Base-by-base conservation (phyloP, 1,139 yeast species). In the Spathaspora sp. region DNA sequence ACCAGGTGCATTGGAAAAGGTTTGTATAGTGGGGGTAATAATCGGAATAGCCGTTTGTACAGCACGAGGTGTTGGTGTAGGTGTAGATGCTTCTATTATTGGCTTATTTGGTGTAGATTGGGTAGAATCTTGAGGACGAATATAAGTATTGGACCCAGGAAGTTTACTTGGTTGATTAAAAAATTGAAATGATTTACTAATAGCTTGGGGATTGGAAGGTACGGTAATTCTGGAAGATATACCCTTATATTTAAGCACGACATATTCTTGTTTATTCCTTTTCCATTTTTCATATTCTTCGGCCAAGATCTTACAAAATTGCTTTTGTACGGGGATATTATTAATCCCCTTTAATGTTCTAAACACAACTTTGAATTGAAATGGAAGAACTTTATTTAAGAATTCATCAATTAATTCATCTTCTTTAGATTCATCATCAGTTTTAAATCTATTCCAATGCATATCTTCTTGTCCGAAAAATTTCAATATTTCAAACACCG, bases 331-430 rank as follows among this genome's bases (percentile, higher is more conserved):
- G 13, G 38, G 20, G 16, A 40, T 24, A 23, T 40, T 25, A 15
- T 18, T 20, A 20, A 17, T 31, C 16, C 42, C 42, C 31, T 40
- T 40, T 13, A 40, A 40, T 20, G 27, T 20, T 31, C 42, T 40
- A 29, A 40, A 40, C 15, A 40, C 29, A 20, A 40, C 34, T 31
- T 40, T 40, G 18, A 40, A 29, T 13, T 34, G 38, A 18, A 40
- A 40, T 20, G 42, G 42, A 20, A 40, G 26, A 7, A 31, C 13
- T 5, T 23, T 31, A 20, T 40, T 34, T 31, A 40, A 31, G 13
- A 40, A 40, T 7, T 31, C 13, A 23, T 40, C 42, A 13, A 40
- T 20, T 15, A 31, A 4, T 27, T 40, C 42, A 20, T 40, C 42
- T 13, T 25, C 27, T 31, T 31, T 29, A 7, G 36, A 31, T 31